Evolutionary conservation across 2,329 filamentous ascomycete genomes (phyloP), one percentile per base, ranked within the genome.

Genomic region (Parastagonospora avenae): DNA sequence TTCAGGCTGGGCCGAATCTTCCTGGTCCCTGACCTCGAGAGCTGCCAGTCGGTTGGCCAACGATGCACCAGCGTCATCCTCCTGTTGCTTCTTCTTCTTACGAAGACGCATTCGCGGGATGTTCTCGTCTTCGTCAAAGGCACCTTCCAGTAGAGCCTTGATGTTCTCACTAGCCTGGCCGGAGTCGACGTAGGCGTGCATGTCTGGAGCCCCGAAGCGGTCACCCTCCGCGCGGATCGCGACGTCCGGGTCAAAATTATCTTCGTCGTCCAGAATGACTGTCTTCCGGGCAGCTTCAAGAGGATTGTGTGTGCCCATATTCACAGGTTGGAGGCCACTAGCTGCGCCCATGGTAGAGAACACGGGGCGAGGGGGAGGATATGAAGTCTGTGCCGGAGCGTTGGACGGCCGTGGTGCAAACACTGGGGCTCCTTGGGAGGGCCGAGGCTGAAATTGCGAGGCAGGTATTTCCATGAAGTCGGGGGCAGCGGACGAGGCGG

Each of bases 101-200:
- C 78, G 74, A 47, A 72, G 72, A 41, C 77, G 69, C 30, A 78
- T 74, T 19, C 75, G 72, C 8, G 74, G 77, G 49, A 77, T 78
- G 51, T 77, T 77, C 41, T 88, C 84, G 0, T 89, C 87, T 11
- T 90, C 88, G 46, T 92, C 89, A 74, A 93, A 85, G 8, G 88
- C 88, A 7, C 89, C 90, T 69, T 93, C 90, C 1, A 94, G 79
- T n/a, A 94, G 73, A 7, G 88, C 89, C 70, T 94, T 94, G 57
- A 94, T 80, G 60, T 93, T 90, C 40, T 87, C 86, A 43, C 83
- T 85, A 9, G 90, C 89, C 69, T 90, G 88, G 50, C 79, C 78
- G 0, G 88, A 84, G 59, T 92, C 89, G 5, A 88, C 85, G 60
- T 89, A 91, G 48, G 77, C 78, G 60, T 79, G 78, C 9, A 81